Evolutionary conservation across 345 rosid genomes (phyloP).

Genomic region (Citrus cavaleriei): DNA sequence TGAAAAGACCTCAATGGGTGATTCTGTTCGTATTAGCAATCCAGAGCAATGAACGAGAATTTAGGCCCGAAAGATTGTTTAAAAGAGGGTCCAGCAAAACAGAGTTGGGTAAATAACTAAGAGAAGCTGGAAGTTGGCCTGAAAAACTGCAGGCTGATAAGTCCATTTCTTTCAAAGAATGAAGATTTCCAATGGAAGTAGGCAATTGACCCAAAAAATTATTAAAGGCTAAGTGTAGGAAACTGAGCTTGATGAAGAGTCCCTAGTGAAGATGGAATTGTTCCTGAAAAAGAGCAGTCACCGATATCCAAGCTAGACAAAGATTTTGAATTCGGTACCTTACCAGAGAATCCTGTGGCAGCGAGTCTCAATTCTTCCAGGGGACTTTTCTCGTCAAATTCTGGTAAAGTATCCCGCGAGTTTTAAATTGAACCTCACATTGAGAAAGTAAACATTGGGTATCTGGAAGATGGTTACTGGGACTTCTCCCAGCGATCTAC

Average conservation of each 20-base stretch:
- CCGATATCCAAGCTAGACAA: not conserved
- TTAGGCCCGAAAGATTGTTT: not conserved
- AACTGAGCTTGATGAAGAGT: not conserved
- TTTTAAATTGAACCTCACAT: too few species aligned
- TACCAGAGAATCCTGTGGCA: not conserved
- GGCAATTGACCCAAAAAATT: slow-evolving; percentile 9
- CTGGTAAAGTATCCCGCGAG: too few species aligned
- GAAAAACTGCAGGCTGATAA: not conserved
- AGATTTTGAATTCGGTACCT: not conserved
- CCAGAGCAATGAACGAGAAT: not conserved
- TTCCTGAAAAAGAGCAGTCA: not conserved
- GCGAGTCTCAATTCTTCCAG: too few species aligned
- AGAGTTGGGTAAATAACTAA: slow-evolving; percentile 2
- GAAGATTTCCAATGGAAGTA: not conserved
- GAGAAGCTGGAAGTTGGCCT: not conserved
- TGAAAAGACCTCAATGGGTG: accelerated
- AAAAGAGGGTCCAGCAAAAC: not conserved
- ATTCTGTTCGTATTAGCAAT: not conserved
- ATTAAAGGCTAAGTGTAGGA: not conserved
- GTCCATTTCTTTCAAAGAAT: not conserved
- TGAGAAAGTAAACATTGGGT: too few species aligned
- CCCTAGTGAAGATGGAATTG: not conserved
- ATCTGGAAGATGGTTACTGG: too few species aligned
- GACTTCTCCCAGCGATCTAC: too few species aligned
- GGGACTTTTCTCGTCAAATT: too few species aligned